phyloP scores from a whole-genome alignment of 75 land plant species.

The Gnetum montanum region DNA sequence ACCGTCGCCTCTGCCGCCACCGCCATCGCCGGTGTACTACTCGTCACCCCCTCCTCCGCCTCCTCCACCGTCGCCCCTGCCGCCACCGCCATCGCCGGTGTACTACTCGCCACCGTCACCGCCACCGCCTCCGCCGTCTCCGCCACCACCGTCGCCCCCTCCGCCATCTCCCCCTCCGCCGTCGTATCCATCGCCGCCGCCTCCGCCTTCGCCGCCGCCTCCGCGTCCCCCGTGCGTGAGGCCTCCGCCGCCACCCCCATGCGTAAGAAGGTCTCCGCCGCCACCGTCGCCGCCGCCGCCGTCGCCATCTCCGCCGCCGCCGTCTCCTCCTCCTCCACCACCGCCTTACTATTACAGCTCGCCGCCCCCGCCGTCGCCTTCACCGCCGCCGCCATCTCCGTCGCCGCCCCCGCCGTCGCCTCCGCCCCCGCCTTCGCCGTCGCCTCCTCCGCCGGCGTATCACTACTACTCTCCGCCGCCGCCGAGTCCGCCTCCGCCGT shows the following conservation, averaged over 20 bases:
- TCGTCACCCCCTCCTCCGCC: neutral
- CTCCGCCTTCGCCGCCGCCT: neutral
- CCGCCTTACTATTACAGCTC: neutral
- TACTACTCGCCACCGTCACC: neutral
- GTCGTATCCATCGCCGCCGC: neutral
- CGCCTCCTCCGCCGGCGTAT: constrained; percentile 4
- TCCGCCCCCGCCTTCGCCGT: constrained; percentile 1
- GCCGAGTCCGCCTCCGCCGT: neutral
- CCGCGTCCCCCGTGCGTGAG: neutral
- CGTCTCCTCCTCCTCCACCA: neutral
- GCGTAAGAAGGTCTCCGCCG: neutral
- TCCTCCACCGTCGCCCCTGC: neutral
- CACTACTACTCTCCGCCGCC: neutral
- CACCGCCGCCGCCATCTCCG: neutral
- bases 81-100: constrained; percentile 1
- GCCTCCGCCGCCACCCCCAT: neutral
- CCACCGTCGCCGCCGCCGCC: neutral
- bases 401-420: neutral
- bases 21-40: neutral
- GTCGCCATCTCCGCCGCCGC: neutral
- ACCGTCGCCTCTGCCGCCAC: neutral
- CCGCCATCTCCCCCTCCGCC: neutral
- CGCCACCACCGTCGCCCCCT: neutral
- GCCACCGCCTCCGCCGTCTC: neutral
- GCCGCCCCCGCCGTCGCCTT: neutral